Evolutionary conservation across 352 stramenopile genomes (phyloP).

Genomic region (Pythium chondricola): DNA sequence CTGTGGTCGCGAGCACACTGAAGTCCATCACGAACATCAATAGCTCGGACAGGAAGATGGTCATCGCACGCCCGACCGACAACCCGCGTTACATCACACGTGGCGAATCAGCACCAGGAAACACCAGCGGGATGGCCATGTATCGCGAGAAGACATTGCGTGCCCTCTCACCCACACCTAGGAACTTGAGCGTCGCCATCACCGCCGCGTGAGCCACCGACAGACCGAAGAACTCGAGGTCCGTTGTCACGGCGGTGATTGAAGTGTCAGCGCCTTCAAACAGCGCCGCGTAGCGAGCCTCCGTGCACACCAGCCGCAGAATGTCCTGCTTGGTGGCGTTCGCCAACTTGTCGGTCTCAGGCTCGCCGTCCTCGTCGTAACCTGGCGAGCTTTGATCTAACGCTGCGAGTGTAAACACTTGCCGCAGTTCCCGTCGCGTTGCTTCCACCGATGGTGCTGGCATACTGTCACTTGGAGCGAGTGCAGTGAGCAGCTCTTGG

Average conservation of each 20-base stretch:
- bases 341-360: not conserved
- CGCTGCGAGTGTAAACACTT: conserved; percentile 6
- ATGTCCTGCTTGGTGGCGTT: conserved; percentile 24
- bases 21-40: conserved; percentile 48
- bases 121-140: conserved; percentile 33
- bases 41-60: conserved; percentile 32
- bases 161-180: conserved; percentile 29
- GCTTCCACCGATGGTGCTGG: not conserved
- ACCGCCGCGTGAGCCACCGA: conserved; percentile 34
- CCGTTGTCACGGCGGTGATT: conserved; percentile 34
- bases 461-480: not conserved
- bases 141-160: conserved; percentile 29
- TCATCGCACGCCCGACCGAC: conserved; percentile 39
- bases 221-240: conserved; percentile 45
- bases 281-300: conserved; percentile 24
- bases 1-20: conserved; percentile 22
- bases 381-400: not conserved
- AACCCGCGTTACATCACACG: conserved; percentile 31
- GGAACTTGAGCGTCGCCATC: conserved; percentile 29
- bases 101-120: conserved; percentile 23
- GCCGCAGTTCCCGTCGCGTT: conserved; percentile 5
- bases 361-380: conserved; percentile 3
- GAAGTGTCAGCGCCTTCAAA: conserved; percentile 1
- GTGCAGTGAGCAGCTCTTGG: conserved; percentile 15
- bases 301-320: conserved; percentile 30